These are phyloP conservation scores for Neurospora sp. DNA, from an alignment of 2,329 filamentous ascomycete genomes.

Conservation along the genomic window DNA sequence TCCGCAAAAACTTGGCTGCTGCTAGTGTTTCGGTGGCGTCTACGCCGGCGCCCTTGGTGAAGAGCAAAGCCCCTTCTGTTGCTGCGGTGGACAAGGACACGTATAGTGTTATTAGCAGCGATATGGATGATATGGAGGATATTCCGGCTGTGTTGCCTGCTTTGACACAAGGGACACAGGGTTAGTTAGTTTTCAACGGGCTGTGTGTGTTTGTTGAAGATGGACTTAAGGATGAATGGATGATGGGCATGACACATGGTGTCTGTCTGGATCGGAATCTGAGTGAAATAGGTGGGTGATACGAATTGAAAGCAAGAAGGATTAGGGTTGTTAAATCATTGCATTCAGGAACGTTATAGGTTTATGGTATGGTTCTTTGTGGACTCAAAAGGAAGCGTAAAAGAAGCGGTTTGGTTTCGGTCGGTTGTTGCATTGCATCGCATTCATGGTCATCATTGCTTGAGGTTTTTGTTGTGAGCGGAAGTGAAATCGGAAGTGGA, in stretches of 20 bases:
- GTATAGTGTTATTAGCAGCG: conserved; percentile 13
- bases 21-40: not conserved
- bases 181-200: not conserved
- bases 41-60: not conserved
- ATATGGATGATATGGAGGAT: conserved; percentile 36
- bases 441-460: not conserved
- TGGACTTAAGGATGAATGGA: too few relatives aligned
- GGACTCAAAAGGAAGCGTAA: not conserved
- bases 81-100: not conserved
- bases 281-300: too few relatives aligned
- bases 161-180: not conserved
- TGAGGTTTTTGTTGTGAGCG: not conserved
- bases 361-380: not conserved
- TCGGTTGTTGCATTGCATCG: not conserved
- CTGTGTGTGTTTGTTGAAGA: too few relatives aligned
- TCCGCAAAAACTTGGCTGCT: not conserved
- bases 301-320: too few relatives aligned
- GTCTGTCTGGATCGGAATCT: too few relatives aligned
- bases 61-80: not conserved
- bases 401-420: too few relatives aligned
- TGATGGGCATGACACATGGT: too few relatives aligned
- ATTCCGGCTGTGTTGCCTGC: conserved; percentile 22
- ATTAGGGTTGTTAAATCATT: too few relatives aligned
- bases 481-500: too few relatives aligned
- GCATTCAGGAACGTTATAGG: not conserved